Evolutionary conservation across 441 rosid genomes (phyloP), one percentile per base, ranked within the genome.

Genomic region (Gossypium lobatum): DNA sequence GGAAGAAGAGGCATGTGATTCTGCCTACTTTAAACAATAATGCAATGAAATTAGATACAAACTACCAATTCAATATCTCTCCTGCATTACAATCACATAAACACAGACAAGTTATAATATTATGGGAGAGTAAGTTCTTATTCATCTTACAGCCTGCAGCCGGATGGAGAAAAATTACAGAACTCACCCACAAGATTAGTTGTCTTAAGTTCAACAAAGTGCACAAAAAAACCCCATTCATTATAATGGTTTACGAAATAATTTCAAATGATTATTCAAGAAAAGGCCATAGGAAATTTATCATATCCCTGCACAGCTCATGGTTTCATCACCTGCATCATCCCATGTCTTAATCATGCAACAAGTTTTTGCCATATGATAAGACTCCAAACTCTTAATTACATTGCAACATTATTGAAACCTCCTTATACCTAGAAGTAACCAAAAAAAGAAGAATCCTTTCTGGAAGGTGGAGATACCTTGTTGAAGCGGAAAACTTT

Each of bases 1-100:
- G 34, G 70, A 65, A 65, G 71, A 66, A 13, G 37, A 45, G 18
- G 21, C 26, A 17, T 2, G 68, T 21, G 10, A 21, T 11, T 66
- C 71, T 48, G n/a, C 21, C 71, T 67, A 67, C 26, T 67, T 45
- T 66, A 9, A 37, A n/a, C 71, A 10, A 31, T n/a, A 48, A 67
- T 53, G 58, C 23, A n/a, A 67, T 25, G 21, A 67, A 67, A 14
- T 25, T 67, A 34, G 71, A 48, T 25, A 25, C 58, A 14, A 46
- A 23, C 20, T 31, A 53, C 54, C 16, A 53, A 53, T 14, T 69
- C 61, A 69, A 28, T 28, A 53, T 31, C 61, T 52, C 26, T 16
- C 48, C 14, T 16, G 62, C 45, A 53, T 28, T 25, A 52, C 17
- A 66, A 25, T 67, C 21, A 67, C 58, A 48, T 25, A 66, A 66